Evolutionary conservation across 371 early-diverging fungal genomes (phyloP).

Genomic region (Nosema muscidifuracis): DNA sequence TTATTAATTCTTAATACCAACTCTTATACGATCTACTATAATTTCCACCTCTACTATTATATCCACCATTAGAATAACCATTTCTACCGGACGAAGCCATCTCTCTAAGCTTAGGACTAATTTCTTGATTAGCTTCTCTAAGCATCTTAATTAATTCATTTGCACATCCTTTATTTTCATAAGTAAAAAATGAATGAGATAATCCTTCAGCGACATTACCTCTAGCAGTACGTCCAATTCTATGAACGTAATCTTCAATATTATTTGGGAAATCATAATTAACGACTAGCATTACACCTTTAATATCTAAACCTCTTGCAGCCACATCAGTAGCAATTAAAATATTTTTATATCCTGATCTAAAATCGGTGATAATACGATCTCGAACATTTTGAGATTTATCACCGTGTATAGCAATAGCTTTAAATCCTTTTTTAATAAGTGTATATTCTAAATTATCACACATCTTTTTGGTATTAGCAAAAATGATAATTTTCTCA

Average conservation of each 20-base stretch:
- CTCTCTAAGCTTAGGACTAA: conserved; percentile 73
- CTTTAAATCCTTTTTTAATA: conserved; percentile 83
- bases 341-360: conserved; percentile 76
- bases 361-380: conserved; percentile 85
- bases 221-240: conserved; percentile 92
- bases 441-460: conserved; percentile 83
- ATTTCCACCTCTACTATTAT: not conserved
- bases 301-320: conserved; percentile 96
- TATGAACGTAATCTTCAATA: conserved; percentile 89
- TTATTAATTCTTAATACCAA: not conserved
- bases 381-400: conserved; percentile 95
- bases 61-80: not conserved
- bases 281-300: conserved; percentile 89
- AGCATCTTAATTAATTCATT: conserved; percentile 79
- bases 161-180: conserved; percentile 77
- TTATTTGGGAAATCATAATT: conserved; percentile 94
- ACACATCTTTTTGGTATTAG: conserved; percentile 88
- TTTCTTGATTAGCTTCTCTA: conserved; percentile 80
- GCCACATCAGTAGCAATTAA: conserved; percentile 99
- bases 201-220: conserved; percentile 86
- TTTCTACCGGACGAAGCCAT: conserved; percentile 62
- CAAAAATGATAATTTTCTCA: conserved; percentile 86
- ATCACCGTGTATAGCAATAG: conserved; percentile 96
- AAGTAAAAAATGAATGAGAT: conserved; percentile 87
- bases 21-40: conserved; percentile 1